Base-by-base conservation (phyloP, 176 grass and related monocot species). In the Eleusine indica region DNA sequence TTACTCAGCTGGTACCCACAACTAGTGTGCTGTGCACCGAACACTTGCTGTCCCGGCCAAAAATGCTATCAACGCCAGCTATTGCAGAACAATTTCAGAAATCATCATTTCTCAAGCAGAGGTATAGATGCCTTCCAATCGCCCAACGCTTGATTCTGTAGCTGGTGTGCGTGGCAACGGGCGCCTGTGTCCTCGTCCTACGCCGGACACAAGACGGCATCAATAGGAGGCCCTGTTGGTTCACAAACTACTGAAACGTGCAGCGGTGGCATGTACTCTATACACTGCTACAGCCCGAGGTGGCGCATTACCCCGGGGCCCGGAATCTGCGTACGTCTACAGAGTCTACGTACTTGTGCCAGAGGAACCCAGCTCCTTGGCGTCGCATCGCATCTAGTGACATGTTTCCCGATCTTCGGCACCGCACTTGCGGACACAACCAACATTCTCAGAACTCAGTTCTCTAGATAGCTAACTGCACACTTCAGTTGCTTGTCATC, bases 71-170 rank as follows among this genome's bases (percentile, higher is more conserved):
- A 81, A 46, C 70, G 29, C 37, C 0, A 17, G 60, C 10, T 29
- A 63, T 11, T 29, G 4, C 60, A 14, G 1, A 25, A 10, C 18
- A 49, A 52, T 30, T 42, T 3, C 19, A 11, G 17, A 56, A 73
- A 73, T 79, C 43, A 73, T 79, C 43, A 68, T 75, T 75, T 43
- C 7, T 12, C 7, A 7, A 68, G 4, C 29, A 76, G 49, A 37
- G 1, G 35, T 0, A 13, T 18, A 67, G 79, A 73, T 49, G 56
- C 56, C 35, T 8, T 70, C 79, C 64, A 8, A 51, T 65, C 25
- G 46, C 5, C 30, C 11, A 1, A 16, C 64, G 2, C 41, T 63
- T 70, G 29, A 70, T 25, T 29, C 9, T 75, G 75, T 2, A 54
- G 21, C 75, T 49, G 61, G 56, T 57, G 75, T 40, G 39, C 18